Evolutionary conservation across 2,329 filamentous ascomycete species (phyloP).

Genomic region (Colletotrichum incanum): DNA sequence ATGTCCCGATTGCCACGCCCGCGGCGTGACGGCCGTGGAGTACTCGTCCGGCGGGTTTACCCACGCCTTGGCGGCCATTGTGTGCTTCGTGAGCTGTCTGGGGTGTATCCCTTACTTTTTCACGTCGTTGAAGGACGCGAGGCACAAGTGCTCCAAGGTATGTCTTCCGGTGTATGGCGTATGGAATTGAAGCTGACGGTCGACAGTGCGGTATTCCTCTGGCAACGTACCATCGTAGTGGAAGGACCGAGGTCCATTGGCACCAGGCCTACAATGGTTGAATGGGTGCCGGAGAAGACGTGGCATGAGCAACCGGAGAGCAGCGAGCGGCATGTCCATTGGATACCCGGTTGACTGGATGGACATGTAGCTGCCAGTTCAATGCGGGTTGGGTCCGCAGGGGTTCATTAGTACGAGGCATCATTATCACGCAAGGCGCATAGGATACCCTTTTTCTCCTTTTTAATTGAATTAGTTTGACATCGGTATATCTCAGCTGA

Average conservation of each 20-base stretch:
- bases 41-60: conserved; percentile 46
- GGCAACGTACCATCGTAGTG: conserved; percentile 48
- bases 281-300: background rate
- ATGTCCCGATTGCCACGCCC: conserved; percentile 46
- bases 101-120: conserved; percentile 48
- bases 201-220: conserved; percentile 46
- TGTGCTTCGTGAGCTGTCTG: conserved; percentile 45
- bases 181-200: conserved; percentile 18
- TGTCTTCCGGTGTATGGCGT: background rate
- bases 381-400: background rate
- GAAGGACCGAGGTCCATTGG: conserved; percentile 46
- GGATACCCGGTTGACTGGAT: background rate
- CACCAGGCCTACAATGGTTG: conserved; percentile 28
- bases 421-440: conserved; percentile 7
- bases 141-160: conserved; percentile 46
- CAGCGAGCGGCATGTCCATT: background rate
- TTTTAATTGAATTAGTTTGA: too few species aligned
- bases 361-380: too few species aligned
- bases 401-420: background rate
- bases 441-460: conserved; percentile 31
- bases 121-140: conserved; percentile 45
- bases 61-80: conserved; percentile 44
- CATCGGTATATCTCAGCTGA: too few species aligned
- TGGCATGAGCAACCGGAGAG: background rate
- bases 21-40: conserved; percentile 45